Conservation (phyloP, 139 green algal species). For the Diplosphaera chodatii region DNA sequence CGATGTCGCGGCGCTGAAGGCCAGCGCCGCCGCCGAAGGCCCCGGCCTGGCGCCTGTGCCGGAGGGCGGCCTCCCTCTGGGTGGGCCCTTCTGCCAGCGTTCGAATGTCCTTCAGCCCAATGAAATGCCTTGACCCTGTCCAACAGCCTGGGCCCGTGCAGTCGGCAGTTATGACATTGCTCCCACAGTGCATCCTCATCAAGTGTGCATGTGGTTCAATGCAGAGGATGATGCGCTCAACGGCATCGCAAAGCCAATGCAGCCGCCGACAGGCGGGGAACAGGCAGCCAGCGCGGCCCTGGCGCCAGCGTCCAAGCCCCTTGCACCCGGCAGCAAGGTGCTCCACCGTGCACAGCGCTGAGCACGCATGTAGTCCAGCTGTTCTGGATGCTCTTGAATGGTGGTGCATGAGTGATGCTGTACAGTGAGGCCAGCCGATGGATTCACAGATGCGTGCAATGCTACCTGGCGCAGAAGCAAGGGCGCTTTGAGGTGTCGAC, state of each 20-base stretch:
- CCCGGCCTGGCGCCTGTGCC: slow-evolving; percentile 5
- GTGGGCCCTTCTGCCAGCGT: too few relatives aligned
- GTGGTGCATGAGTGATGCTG: too few relatives aligned
- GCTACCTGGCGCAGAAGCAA: slow-evolving; percentile 24
- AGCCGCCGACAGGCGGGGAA: neutral
- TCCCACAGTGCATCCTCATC: too few relatives aligned
- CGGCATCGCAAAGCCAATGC: neutral
- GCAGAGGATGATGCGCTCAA: neutral
- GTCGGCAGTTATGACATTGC: too few relatives aligned
- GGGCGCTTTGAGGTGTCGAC: slow-evolving; percentile 71
- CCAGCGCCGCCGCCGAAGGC: slow-evolving; percentile 55
- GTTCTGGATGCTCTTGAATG: too few relatives aligned
- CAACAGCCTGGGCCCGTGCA: too few relatives aligned
- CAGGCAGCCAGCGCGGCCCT: neutral
- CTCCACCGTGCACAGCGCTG: neutral
- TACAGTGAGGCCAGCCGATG: too few relatives aligned
- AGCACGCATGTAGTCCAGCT: too few relatives aligned
- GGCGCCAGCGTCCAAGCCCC: neutral
- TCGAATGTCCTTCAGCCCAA: too few relatives aligned
- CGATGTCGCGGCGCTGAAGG: slow-evolving; percentile 81
- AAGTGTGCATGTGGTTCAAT: neutral
- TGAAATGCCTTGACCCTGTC: too few relatives aligned
- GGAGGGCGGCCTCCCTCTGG: neutral
- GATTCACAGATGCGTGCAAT: neutral
- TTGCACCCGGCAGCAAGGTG: neutral